Base-by-base conservation (phyloP, 192 early-diverging fungal species). In the Blastocladiella britannica region DNA sequence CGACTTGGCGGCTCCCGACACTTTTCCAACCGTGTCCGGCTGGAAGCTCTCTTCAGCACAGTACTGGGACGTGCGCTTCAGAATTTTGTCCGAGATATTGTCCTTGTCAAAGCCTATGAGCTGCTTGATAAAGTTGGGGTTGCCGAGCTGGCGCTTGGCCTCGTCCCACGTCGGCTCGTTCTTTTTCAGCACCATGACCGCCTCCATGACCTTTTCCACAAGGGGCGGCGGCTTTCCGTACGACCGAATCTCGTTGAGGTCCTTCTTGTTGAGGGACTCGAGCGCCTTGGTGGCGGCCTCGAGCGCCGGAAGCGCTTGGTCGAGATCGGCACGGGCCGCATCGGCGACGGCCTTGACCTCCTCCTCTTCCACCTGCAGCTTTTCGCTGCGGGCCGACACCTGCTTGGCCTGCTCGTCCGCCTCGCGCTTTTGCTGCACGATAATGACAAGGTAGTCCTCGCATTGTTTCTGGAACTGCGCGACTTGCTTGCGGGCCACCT, bases 71-170 rank as follows among this genome's bases (percentile, higher is more conserved):
- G 97, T 84, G 51, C 81, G 80, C 29, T 93, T 84, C 9, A 93
- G 80, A 57, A 94, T 66, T 0, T 65, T 30, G 24, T 69, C 70
- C 7, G 79, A 84, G 78, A 99, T 79, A 7, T 60, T 63, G 60
- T 90, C 85, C 0, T 94, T 95, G 67, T 95, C 85, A 60, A 83
- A 99, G 63, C 88, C 87, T 56, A 99, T 87, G 62, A 99, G 96
- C 59, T 80, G 90, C 25, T 84, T 66, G 61, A 99, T 99, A 62
- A 97, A 99, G 70, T 97, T 47, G 5, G 37, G 37, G 56, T 90
- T 80, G 58, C 97, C 80, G 47, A 92, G 74, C 47, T 70, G 72
- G 68, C 93, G 91, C 20, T 95, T 83, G 25, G 77, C 70, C 68
- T 91, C 94, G 94, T 94, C 97, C 57, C 75, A 79, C 0, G 85